A percentile compares a stretch with the other conserved stretches of the same genome.
Evolutionary conservation across 805 yeast species (phyloP).

Genomic region (Millerago galiae): DNA sequence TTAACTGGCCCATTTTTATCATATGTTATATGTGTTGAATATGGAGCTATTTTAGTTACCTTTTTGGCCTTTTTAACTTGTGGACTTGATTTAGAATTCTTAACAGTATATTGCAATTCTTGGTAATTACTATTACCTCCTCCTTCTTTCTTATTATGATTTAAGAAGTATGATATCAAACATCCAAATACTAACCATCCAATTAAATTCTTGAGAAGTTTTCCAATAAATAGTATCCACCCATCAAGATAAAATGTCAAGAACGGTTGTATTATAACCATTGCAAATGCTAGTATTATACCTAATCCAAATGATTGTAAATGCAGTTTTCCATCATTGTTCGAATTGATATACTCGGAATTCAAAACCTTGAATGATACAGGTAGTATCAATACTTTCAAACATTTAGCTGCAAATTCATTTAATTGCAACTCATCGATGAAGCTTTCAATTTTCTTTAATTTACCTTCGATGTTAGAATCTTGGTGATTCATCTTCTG

Average conservation of each 20-base stretch:
- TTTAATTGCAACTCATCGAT: constrained; percentile 13
- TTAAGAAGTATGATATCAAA: constrained; percentile 13
- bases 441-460: constrained; percentile 4
- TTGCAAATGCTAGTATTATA: constrained; percentile 9
- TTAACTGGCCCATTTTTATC: not conserved
- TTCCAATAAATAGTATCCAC: constrained; percentile 18
- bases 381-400: constrained; percentile 1
- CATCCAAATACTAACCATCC: constrained; percentile 16
- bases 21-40: constrained; percentile 2
- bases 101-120: constrained; percentile 19
- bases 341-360: constrained; percentile 19
- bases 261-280: constrained; percentile 21
- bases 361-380: constrained; percentile 7
- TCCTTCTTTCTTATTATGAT: constrained; percentile 2
- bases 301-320: constrained; percentile 23
- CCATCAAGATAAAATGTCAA: constrained; percentile 17
- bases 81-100: constrained; percentile 9
- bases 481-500: not conserved
- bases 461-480: not conserved
- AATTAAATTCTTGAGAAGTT: constrained; percentile 13
- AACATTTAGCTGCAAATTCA: not conserved
- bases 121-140: constrained; percentile 4
- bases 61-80: constrained; percentile 3
- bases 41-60: constrained; percentile 1
- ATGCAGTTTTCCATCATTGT: constrained; percentile 20